Conservation (phyloP, 73 alveolate species). For the Paramecium biaurelia region DNA sequence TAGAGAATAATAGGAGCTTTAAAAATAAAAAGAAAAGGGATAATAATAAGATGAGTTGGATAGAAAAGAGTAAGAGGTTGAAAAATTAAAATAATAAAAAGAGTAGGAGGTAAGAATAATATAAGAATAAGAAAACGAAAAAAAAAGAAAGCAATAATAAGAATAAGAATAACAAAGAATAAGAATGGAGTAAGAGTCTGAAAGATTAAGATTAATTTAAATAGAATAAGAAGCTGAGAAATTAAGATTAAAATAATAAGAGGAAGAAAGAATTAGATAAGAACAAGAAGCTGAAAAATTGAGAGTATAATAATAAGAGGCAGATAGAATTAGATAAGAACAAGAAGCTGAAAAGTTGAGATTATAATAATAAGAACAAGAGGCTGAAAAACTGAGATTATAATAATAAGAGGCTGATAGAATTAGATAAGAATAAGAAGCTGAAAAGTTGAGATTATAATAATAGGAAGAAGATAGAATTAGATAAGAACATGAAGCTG, state of each 20-base stretch:
- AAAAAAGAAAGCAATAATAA: neutral
- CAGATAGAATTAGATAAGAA: neutral
- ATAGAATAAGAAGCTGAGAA: neutral
- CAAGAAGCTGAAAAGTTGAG: neutral
- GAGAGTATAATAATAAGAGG: neutral
- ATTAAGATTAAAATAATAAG: neutral
- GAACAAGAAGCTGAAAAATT: neutral
- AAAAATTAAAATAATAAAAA: neutral
- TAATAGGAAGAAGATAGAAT: neutral
- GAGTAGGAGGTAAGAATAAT: neutral
- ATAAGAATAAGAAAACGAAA: neutral
- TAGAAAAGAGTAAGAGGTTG: neutral
- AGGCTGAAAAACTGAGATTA: neutral
- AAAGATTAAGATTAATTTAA: neutral
- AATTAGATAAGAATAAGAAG: neutral
- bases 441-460: neutral
- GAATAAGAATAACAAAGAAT: neutral
- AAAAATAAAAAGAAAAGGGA: neutral
- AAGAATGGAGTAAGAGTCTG: neutral
- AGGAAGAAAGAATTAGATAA: neutral
- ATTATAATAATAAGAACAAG: neutral
- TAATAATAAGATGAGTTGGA: neutral
- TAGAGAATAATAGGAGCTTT: neutral
- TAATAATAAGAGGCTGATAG: neutral
- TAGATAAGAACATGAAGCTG: neutral